Percentiles rank a stretch among this genome's conserved stretches.
Evolutionary conservation across 345 rosid species (phyloP).

Genomic region (Physaria fendleri): DNA sequence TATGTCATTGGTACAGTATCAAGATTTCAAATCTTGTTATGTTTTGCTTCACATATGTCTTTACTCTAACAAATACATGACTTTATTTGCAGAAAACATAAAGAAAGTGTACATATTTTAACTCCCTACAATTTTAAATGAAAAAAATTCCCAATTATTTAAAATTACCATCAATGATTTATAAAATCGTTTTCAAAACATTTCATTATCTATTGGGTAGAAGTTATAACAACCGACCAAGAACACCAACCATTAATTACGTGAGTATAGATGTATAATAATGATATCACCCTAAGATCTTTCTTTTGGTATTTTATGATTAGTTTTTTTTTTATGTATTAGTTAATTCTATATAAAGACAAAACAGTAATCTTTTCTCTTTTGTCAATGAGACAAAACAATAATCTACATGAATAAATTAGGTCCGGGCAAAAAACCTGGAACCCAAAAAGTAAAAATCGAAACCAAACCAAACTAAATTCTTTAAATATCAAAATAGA

Average conservation of each 20-base stretch:
- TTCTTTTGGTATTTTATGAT: not conserved
- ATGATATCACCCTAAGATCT: conserved; percentile 12
- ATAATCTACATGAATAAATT: not conserved
- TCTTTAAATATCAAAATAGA: no score
- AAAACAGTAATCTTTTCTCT: not conserved
- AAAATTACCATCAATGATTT: not conserved
- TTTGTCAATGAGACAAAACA: no score
- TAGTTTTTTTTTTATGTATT: not conserved
- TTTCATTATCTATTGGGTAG: conserved; percentile 16
- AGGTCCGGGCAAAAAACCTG: no score
- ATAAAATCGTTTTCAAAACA: not conserved
- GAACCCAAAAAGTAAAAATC: no score
- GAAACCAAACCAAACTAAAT: no score
- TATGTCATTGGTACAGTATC: no score
- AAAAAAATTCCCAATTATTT: not conserved
- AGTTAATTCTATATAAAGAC: conserved; percentile 1
- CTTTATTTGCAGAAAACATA: no score
- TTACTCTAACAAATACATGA: no score
- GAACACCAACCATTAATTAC: conserved; percentile 13
- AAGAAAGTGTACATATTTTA: not conserved
- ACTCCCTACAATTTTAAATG: not conserved
- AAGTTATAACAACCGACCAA: conserved; percentile 32
- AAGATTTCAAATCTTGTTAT: no score
- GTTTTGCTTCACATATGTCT: no score
- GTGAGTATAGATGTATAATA: conserved; percentile 1